phyloP scores from a whole-genome alignment of 169 alveolate species.

The Ichthyophthirius multifiliis region DNA sequence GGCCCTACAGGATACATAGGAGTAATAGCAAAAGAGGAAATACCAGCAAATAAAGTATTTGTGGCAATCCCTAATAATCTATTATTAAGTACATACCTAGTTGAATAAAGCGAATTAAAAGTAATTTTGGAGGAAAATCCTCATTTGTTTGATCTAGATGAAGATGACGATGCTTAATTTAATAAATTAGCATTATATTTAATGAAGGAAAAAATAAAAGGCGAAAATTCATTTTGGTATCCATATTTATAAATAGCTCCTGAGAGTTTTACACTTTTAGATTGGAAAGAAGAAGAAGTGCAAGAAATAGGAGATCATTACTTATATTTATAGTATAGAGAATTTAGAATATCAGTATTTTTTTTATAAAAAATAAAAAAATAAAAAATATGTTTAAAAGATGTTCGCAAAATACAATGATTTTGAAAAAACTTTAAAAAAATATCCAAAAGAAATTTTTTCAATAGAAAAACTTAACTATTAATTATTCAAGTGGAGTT shows the following conservation, averaged over 20 bases:
- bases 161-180: constrained; percentile 4
- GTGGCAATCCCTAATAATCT: constrained; percentile 24
- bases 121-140: not conserved
- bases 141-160: not conserved
- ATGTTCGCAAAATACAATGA: not conserved
- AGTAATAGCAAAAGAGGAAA: constrained; percentile 17
- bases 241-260: constrained; percentile 51
- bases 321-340: not conserved
- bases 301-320: constrained; percentile 24
- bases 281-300: constrained; percentile 32
- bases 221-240: constrained; percentile 33
- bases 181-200: constrained; percentile 15
- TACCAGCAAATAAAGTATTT: constrained; percentile 16
- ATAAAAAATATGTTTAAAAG: not conserved
- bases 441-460: not conserved
- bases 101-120: not conserved
- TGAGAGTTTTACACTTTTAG: constrained; percentile 18
- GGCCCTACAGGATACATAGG: constrained; percentile 38
- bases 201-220: constrained; percentile 40
- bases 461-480: not conserved
- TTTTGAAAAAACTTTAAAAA: not conserved
- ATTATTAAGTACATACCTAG: constrained; percentile 16
- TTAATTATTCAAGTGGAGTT: not conserved
- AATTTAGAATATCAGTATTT: not conserved
- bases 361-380: not conserved